Conservation (phyloP, 441 rosid species). For the Mallotus japonicus region DNA sequence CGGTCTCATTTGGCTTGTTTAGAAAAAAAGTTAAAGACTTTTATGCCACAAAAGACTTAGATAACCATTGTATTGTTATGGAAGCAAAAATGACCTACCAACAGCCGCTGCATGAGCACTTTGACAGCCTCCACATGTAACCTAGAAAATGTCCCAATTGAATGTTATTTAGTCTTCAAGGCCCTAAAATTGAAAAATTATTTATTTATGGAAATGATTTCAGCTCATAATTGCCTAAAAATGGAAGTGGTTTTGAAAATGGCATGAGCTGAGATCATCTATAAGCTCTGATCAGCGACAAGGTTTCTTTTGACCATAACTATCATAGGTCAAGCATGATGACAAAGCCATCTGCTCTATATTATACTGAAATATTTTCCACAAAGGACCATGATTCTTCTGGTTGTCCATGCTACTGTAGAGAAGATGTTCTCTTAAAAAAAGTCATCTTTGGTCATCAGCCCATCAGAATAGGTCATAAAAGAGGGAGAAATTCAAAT, state of each 20-base stretch:
- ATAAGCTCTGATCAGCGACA: not conserved
- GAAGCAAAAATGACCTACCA: conserved; percentile 42
- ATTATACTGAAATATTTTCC: not conserved
- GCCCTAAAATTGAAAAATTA: conserved; percentile 15
- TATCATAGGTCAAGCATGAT: not conserved
- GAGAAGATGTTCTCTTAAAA: not conserved
- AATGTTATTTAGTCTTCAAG: conserved; percentile 28
- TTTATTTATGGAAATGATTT: not conserved
- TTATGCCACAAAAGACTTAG: not conserved
- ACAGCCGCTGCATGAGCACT: conserved; percentile 90
- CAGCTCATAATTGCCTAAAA: conserved; percentile 6
- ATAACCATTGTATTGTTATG: conserved; percentile 7
- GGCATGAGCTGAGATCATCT: not conserved
- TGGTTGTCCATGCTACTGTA: not conserved
- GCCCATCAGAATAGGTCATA: not conserved
- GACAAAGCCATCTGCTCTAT: not conserved
- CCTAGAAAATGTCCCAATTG: conserved; percentile 50
- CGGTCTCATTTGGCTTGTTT: not conserved
- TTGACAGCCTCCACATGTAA: conserved; percentile 95
- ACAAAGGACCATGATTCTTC: not conserved
- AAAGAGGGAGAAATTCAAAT: not conserved
- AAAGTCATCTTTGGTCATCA: not conserved
- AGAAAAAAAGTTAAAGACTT: not conserved
- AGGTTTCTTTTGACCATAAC: not conserved
- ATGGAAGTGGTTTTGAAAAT: not conserved